Evolutionary conservation across 148 eudicot species (phyloP).

Genomic region (Spergularia marina): DNA sequence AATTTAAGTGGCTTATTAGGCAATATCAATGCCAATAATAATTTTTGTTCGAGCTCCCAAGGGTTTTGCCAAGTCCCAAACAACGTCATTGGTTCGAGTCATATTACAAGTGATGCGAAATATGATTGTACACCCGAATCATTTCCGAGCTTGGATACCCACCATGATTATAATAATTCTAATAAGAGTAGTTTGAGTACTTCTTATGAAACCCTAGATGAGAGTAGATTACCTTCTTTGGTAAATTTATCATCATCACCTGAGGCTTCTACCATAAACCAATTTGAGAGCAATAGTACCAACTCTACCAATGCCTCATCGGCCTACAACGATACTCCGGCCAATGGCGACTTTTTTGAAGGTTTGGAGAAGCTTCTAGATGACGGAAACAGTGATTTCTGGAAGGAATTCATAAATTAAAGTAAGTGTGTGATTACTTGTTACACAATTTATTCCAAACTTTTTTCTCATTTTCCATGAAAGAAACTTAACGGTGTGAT

Average conservation of each 20-base stretch:
- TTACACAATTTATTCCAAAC: neutral
- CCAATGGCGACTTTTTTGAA: slow-evolving; percentile 31
- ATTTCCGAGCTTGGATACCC: slow-evolving; percentile 17
- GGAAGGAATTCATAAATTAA: slow-evolving; percentile 36
- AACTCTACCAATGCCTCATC: slow-evolving; percentile 32
- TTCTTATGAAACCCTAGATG: slow-evolving; percentile 22
- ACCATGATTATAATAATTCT: neutral
- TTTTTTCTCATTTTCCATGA: neutral
- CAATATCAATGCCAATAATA: neutral
- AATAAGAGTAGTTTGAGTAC: slow-evolving; percentile 4
- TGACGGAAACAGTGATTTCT: slow-evolving; percentile 38
- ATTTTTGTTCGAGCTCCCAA: slow-evolving; percentile 22
- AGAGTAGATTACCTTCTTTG: slow-evolving; percentile 39
- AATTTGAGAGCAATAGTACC: slow-evolving; percentile 29
- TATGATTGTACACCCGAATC: slow-evolving; percentile 9
- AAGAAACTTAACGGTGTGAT: slow-evolving; percentile 1
- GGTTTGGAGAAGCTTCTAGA: slow-evolving; percentile 47
- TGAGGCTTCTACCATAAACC: slow-evolving; percentile 24
- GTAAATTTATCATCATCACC: slow-evolving; percentile 33
- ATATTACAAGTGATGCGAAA: neutral
- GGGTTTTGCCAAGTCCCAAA: slow-evolving; percentile 12
- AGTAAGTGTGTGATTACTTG: slow-evolving; percentile 25
- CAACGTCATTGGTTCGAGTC: slow-evolving; percentile 2
- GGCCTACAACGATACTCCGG: slow-evolving; percentile 12
- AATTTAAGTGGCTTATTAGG: slow-evolving; percentile 10